phyloP scores from a whole-genome alignment of 176 grass and related monocot genomes.

The Olyra latifolia region DNA sequence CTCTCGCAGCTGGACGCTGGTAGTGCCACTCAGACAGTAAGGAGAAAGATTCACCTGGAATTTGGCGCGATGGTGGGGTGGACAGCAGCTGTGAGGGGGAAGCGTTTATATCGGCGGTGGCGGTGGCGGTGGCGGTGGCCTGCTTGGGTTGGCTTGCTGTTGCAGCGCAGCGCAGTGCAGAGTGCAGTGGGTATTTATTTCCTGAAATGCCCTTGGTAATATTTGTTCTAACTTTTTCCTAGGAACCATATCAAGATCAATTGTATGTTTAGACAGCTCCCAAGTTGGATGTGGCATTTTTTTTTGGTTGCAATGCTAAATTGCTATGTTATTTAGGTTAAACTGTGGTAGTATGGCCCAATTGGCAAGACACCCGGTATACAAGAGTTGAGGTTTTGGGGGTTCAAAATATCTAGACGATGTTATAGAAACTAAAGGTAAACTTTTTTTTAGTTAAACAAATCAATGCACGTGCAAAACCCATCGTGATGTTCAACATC shows the following conservation, averaged over 20 bases:
- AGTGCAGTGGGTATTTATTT: not conserved
- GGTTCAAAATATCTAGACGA: too few species aligned
- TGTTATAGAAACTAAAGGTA: too few species aligned
- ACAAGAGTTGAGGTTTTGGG: not conserved
- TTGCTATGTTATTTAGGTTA: too few species aligned
- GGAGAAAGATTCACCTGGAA: not conserved
- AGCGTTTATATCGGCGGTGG: slow-evolving; percentile 26
- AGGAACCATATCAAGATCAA: not conserved
- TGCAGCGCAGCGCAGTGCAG: too few species aligned
- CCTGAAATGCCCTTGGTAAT: not conserved
- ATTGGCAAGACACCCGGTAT: not conserved
- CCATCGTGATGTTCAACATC: too few species aligned
- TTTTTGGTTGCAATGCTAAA: not conserved
- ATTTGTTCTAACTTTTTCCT: not conserved
- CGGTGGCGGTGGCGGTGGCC: not conserved
- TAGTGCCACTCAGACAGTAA: not conserved
- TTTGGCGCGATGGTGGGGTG: not conserved
- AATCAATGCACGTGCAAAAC: too few species aligned
- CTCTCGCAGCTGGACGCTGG: not conserved
- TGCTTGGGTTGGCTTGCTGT: too few species aligned
- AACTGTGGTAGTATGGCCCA: too few species aligned
- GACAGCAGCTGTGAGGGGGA: not conserved
- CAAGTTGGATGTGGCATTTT: too few species aligned
- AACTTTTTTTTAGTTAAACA: too few species aligned
- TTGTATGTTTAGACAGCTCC: not conserved